Evolutionary conservation across 352 stramenopile genomes (phyloP).

Genomic region (Globisporangium polare): DNA sequence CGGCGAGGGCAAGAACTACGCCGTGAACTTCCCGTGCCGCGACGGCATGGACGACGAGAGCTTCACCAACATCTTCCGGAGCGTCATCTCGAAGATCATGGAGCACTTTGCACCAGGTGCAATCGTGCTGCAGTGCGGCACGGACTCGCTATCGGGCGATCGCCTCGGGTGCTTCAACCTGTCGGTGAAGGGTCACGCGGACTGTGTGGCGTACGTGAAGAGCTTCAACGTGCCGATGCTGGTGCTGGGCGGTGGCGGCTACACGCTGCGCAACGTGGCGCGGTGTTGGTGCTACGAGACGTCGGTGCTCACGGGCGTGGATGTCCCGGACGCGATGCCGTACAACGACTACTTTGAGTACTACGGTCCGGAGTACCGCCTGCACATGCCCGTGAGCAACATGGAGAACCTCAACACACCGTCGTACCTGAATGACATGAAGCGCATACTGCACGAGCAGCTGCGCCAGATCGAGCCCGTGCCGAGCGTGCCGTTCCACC

Average conservation of each 20-base stretch:
- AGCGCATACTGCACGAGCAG: slow-evolving; percentile 92
- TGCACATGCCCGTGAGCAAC: slow-evolving; percentile 95
- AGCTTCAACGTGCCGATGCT: slow-evolving; percentile 96
- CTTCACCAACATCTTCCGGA: slow-evolving; percentile 88
- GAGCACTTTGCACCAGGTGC: slow-evolving; percentile 94
- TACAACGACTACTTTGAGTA: slow-evolving; percentile 99
- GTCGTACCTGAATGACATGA: slow-evolving; percentile 89
- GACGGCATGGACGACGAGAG: slow-evolving; percentile 98
- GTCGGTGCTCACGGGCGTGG: slow-evolving; percentile 90
- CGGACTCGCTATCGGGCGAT: slow-evolving; percentile 98
- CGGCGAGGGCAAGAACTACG: slow-evolving; percentile 95
- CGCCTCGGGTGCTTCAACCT: slow-evolving; percentile 98
- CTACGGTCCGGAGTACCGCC: slow-evolving; percentile 96
- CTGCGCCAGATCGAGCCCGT: slow-evolving; percentile 94
- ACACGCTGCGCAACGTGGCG: slow-evolving; percentile 98
- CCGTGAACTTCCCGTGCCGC: slow-evolving; percentile 98
- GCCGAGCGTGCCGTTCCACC: slow-evolving; percentile 95
- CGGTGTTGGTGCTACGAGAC: slow-evolving; percentile 95
- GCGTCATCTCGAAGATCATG: slow-evolving; percentile 97
- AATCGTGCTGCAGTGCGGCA: slow-evolving; percentile 98
- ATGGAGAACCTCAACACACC: slow-evolving; percentile 98
- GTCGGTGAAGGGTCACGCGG: slow-evolving; percentile 95
- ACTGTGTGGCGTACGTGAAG: slow-evolving; percentile 96
- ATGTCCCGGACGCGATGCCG: slow-evolving; percentile 94
- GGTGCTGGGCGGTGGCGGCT: slow-evolving; percentile 96